Conservation (phyloP, 2,329 filamentous ascomycete genomes). For the Elsinoe arachidis region DNA sequence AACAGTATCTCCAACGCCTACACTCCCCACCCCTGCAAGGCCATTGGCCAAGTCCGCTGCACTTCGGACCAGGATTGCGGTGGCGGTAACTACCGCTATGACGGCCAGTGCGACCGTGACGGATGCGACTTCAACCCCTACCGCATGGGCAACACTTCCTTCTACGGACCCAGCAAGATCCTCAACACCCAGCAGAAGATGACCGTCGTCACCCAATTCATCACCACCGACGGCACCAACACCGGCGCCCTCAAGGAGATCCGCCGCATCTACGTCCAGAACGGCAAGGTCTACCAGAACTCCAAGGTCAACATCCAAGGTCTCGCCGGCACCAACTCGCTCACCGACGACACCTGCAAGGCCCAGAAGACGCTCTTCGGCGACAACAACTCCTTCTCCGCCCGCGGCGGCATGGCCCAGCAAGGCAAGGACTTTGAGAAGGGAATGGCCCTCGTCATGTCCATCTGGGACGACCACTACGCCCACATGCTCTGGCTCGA, state of each 20-base stretch:
- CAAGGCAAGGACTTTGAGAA: constrained; percentile 48
- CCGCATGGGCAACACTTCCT: constrained; percentile 55
- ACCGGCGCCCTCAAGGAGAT: constrained; percentile 51
- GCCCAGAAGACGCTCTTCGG: constrained; percentile 25
- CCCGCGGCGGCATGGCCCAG: constrained; percentile 46
- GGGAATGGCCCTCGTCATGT: constrained; percentile 54
- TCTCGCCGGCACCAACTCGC: constrained; percentile 41
- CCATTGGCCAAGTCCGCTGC: constrained; percentile 47
- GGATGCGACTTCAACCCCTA: constrained; percentile 59
- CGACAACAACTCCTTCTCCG: constrained; percentile 40
- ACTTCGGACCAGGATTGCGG: constrained; percentile 41
- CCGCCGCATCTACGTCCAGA: constrained; percentile 57
- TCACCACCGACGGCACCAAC: constrained; percentile 42
- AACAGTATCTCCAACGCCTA: constrained; percentile 56
- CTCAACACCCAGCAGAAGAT: constrained; percentile 53
- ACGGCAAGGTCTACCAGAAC: constrained; percentile 52
- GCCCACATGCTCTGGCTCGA: constrained; percentile 70
- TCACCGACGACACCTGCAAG: constrained; percentile 51
- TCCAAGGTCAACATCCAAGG: constrained; percentile 34
- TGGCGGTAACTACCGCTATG: constrained; percentile 47
- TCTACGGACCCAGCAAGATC: constrained; percentile 50
- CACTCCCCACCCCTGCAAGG: constrained; percentile 57
- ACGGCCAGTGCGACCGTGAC: constrained; percentile 53
- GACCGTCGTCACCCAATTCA: constrained; percentile 61
- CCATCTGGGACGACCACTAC: constrained; percentile 55